A percentile compares a stretch with the other conserved stretches of the same genome.
phyloP scores from a whole-genome alignment of 2,329 filamentous ascomycete genomes.

The Fusarium newnesense region DNA sequence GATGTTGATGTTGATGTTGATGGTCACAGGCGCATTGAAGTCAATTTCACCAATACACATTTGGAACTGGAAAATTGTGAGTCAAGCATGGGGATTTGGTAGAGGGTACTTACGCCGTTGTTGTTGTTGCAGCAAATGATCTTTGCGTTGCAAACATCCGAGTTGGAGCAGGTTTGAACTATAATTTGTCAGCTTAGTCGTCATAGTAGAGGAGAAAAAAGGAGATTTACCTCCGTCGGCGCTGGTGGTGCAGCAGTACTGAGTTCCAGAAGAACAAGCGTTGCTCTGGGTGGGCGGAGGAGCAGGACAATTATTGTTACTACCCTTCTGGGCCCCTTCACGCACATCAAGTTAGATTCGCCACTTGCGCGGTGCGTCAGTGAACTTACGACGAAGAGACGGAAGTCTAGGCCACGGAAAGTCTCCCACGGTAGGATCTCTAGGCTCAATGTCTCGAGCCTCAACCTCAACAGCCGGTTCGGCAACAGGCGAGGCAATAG shows the following conservation, averaged over 20 bases:
- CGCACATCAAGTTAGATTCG: neutral
- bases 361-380: fast-evolving
- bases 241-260: neutral
- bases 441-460: neutral
- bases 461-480: neutral
- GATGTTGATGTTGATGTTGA: neutral
- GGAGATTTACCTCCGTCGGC: constrained; percentile 23
- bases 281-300: neutral
- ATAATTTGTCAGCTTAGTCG: neutral
- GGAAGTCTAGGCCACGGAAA: neutral
- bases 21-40: neutral
- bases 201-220: neutral
- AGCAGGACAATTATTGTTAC: neutral
- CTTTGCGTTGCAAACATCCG: constrained; percentile 20
- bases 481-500: neutral
- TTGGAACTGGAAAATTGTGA: constrained; percentile 20
- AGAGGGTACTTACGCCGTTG: constrained; percentile 27
- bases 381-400: neutral
- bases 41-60: neutral
- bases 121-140: constrained; percentile 44
- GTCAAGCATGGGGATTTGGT: fast-evolving
- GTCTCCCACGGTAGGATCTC: neutral
- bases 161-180: constrained; percentile 33
- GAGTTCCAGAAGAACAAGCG: neutral
- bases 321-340: neutral